Percentiles rank a stretch among this genome's conserved stretches.
phyloP scores from a whole-genome alignment of 495 filamentous ascomycete genomes.

The Jackrogersella minutella region DNA sequence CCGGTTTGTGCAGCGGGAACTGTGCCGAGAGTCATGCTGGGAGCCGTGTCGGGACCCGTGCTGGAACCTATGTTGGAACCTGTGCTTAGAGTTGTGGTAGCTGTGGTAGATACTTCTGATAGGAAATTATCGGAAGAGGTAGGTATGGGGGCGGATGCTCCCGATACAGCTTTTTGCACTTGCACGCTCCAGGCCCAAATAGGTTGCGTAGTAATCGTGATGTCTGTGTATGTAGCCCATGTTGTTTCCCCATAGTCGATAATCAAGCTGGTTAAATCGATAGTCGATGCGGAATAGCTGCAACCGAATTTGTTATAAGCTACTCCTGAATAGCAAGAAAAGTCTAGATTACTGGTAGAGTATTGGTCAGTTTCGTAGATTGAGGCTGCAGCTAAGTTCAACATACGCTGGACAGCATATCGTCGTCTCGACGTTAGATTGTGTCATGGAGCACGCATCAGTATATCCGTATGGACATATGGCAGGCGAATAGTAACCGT shows the following conservation, averaged over 20 bases:
- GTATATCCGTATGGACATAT: conserved; percentile 13
- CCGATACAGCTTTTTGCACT: not conserved
- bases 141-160: not conserved
- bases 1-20: not conserved
- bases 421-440: not conserved
- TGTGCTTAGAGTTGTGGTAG: not conserved
- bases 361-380: not conserved
- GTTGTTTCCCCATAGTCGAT: not conserved
- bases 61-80: not conserved
- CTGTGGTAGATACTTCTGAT: not conserved
- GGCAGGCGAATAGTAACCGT: conserved; percentile 27
- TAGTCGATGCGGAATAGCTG: not conserved
- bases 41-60: not conserved
- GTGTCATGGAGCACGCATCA: conserved; percentile 1
- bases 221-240: not conserved
- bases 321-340: not conserved
- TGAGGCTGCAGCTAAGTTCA: not conserved
- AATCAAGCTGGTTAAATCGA: not conserved
- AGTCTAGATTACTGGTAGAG: not conserved
- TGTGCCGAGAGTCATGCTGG: not conserved
- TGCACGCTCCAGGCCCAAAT: conserved; percentile 4
- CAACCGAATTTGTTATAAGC: conserved; percentile 3
- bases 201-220: not conserved
- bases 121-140: not conserved
- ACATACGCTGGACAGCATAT: conserved; percentile 17